Conservation (phyloP, 2,329 filamentous ascomycete genomes). For the Cytospora chrysosperma region DNA sequence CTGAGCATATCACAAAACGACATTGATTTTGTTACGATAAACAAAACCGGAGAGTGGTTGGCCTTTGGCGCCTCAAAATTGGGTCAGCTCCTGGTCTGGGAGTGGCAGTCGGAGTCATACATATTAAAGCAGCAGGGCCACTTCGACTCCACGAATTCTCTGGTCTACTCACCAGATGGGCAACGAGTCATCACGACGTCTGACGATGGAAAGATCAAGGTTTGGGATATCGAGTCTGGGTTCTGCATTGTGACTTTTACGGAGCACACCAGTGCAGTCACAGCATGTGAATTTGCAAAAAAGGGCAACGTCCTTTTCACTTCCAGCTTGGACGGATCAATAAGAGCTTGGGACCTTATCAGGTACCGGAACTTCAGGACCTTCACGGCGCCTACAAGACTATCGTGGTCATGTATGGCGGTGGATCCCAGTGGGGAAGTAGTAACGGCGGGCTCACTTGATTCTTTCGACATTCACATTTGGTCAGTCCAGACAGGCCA, state of each 20-base stretch:
- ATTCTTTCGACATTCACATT: slow-evolving; percentile 96
- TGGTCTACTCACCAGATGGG: slow-evolving; percentile 91
- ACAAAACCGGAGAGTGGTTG: slow-evolving; percentile 92
- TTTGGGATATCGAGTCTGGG: slow-evolving; percentile 94
- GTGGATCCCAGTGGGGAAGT: slow-evolving; percentile 98
- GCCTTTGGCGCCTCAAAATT: slow-evolving; percentile 95
- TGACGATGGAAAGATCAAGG: slow-evolving; percentile 97
- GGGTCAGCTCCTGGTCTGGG: slow-evolving; percentile 96
- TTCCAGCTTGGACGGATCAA: slow-evolving; percentile 87
- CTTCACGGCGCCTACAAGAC: slow-evolving; percentile 86
- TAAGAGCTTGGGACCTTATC: slow-evolving; percentile 94
- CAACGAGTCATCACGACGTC: slow-evolving; percentile 90
- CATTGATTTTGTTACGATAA: slow-evolving; percentile 92
- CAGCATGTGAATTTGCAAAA: slow-evolving; percentile 91
- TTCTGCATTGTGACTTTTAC: slow-evolving; percentile 99
- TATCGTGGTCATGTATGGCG: slow-evolving; percentile 91
- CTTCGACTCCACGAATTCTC: slow-evolving; percentile 90
- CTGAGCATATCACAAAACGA: slow-evolving; percentile 93
- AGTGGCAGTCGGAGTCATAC: slow-evolving; percentile 99
- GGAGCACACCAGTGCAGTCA: slow-evolving; percentile 92
- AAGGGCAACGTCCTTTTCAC: slow-evolving; percentile 96
- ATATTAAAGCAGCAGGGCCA: slow-evolving; percentile 98
- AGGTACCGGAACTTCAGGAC: slow-evolving; percentile 96
- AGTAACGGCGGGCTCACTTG: slow-evolving; percentile 88
- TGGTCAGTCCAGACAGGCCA: slow-evolving; percentile 99